Evolutionary conservation across 352 stramenopile genomes (phyloP).

Genomic region (Globisporangium spinosum): DNA sequence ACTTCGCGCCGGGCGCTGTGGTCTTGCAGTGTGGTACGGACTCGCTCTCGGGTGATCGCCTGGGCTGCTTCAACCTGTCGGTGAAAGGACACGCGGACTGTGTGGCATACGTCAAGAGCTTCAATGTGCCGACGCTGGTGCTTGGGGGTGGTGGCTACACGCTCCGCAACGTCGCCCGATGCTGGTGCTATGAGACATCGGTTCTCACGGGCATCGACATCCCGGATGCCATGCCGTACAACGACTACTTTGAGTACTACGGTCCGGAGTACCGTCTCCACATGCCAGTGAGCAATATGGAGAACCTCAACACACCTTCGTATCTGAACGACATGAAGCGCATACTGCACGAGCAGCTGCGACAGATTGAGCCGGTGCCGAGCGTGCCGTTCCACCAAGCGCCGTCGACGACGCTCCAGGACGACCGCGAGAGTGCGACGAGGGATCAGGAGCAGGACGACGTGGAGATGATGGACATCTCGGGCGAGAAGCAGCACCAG

Average conservation of each 20-base stretch:
- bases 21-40: constrained; percentile 98
- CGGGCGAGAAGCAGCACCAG: constrained; percentile 52
- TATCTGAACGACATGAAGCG: constrained; percentile 89
- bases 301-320: constrained; percentile 95
- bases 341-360: constrained; percentile 93
- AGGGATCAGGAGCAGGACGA: constrained; percentile 64
- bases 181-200: constrained; percentile 94
- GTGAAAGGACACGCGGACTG: constrained; percentile 97
- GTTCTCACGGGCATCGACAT: constrained; percentile 92
- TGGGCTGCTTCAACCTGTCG: constrained; percentile 98
- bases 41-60: constrained; percentile 95
- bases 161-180: constrained; percentile 94
- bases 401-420: constrained; percentile 35
- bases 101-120: constrained; percentile 95
- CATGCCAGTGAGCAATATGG: constrained; percentile 94
- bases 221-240: constrained; percentile 97
- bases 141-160: constrained; percentile 98
- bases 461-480: constrained; percentile 62
- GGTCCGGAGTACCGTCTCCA: constrained; percentile 97
- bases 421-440: constrained; percentile 45
- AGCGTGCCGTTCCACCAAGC: constrained; percentile 95
- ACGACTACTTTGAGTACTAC: constrained; percentile 99
- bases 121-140: constrained; percentile 95
- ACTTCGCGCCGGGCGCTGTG: constrained; percentile 94
- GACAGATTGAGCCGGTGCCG: constrained; percentile 94